Evolutionary conservation across 306 rosid species (phyloP), one percentile per base, ranked within the genome.

Genomic region (Urtica urens): DNA sequence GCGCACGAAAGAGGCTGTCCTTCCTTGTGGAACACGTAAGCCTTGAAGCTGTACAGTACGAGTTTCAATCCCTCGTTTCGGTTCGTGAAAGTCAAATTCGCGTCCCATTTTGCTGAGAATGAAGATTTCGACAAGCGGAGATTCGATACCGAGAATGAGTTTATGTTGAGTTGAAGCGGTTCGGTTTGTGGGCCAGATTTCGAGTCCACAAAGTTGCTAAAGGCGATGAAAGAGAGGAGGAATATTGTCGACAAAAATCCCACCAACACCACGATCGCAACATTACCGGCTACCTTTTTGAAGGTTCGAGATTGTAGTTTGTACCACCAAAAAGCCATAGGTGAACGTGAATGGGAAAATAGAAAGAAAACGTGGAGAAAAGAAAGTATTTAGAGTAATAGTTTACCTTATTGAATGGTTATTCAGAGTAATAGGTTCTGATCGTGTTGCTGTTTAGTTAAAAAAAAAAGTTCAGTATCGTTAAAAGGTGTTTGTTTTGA

Each of bases 1-100:
- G 71, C 60, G 4, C 53, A 15, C 1, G 81, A 35, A 1, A 80
- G 59, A 31, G 69, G 59, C 49, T 74, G 76, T 14, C 63, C 43
- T 2, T 55, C 59, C 25, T 64, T 67, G 59, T 64, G 77, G 46
- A 54, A 70, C 23, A 76, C 47, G 12, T 53, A 50, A 38, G 60
- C 45, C 15, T 67, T 60, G 37, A 68, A 28, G 12, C 5, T 29
- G 39, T 49, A 26, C 55, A 76, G 65, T n/a, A 58, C 25, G 17
- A 80, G 60, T 20, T 46, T 38, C 1, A 78, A 54, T 5, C 73
- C 83, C 5, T 60, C 46, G 12, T 57, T 64, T 33, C 60, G 58
- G 70, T 64, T 64, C 15, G 57, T 39, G 42, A 64, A 64, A 2
- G 64, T 64, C 38, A 64, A 6, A 25, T 64, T 31, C 46, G 70